Evolutionary conservation across 139 green algal genomes (phyloP).

Genomic region (Picochlorum sp.): DNA sequence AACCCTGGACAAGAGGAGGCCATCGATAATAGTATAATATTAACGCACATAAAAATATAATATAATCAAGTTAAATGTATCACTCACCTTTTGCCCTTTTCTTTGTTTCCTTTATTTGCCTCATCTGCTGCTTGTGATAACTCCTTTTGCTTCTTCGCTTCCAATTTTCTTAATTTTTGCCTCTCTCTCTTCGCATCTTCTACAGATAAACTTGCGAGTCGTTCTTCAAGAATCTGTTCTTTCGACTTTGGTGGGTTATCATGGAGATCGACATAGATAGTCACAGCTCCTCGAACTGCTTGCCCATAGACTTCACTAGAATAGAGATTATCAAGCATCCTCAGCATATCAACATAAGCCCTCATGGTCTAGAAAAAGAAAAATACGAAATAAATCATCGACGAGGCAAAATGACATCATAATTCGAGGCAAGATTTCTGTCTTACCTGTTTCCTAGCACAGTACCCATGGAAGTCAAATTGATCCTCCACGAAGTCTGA

Average conservation of each 20-base stretch:
- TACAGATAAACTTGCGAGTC: slow-evolving; percentile 45
- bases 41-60: too few species aligned
- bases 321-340: slow-evolving; percentile 21
- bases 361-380: too few species aligned
- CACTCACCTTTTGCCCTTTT: slow-evolving; percentile 22
- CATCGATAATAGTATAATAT: too few species aligned
- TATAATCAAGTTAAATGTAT: too few species aligned
- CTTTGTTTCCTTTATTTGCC: slow-evolving; percentile 24
- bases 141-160: slow-evolving; percentile 33
- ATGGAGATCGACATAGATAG: slow-evolving; percentile 57
- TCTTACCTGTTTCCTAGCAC: slow-evolving; percentile 89
- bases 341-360: slow-evolving; percentile 80
- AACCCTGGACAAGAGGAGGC: too few species aligned
- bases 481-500: slow-evolving; percentile 87
- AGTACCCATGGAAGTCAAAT: slow-evolving; percentile 99
- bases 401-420: not conserved
- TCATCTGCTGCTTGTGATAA: slow-evolving; percentile 16
- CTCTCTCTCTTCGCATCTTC: slow-evolving; percentile 58
- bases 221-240: slow-evolving; percentile 27
- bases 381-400: slow-evolving; percentile 8
- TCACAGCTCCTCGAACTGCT: slow-evolving; percentile 48
- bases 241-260: slow-evolving; percentile 27
- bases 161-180: slow-evolving; percentile 29
- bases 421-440: too few species aligned
- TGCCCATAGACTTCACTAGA: slow-evolving; percentile 8